phyloP scores from a whole-genome alignment of 192 early-diverging fungal genomes.

The Geosiphon pyriformis region DNA sequence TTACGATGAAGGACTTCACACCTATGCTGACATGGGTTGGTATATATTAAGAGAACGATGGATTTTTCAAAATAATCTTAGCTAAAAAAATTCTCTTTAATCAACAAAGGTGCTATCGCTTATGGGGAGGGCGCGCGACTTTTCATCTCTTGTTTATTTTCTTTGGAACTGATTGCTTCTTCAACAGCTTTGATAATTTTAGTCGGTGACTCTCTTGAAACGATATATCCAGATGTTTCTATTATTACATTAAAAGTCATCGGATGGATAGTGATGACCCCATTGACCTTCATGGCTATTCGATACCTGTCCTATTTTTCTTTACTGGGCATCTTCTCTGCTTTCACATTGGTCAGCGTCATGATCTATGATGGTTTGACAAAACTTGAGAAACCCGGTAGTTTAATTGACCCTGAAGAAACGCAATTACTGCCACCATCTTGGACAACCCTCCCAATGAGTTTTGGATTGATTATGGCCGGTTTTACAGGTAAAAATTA shows the following conservation, averaged over 20 bases:
- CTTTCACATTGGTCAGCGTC: constrained; percentile 46
- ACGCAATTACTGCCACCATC: constrained; percentile 39
- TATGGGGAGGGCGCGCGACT: constrained; percentile 30
- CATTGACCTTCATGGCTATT: constrained; percentile 48
- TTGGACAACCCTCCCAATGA: constrained; percentile 35
- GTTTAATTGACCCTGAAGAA: constrained; percentile 43
- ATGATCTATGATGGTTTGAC: constrained; percentile 52
- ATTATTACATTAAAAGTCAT: constrained; percentile 43
- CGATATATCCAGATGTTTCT: constrained; percentile 29
- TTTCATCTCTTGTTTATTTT: constrained; percentile 32
- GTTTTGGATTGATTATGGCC: constrained; percentile 52
- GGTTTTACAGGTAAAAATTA: constrained; percentile 42
- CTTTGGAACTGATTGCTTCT: constrained; percentile 36
- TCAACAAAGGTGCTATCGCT: constrained; percentile 33
- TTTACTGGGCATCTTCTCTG: constrained; percentile 53
- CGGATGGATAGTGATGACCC: constrained; percentile 43
- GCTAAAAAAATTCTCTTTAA: background rate
- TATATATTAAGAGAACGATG: too few species aligned
- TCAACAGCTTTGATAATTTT: constrained; percentile 38
- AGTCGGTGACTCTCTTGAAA: constrained; percentile 34
- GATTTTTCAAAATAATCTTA: background rate
- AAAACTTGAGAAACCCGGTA: constrained; percentile 46
- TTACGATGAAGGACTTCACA: constrained; percentile 27
- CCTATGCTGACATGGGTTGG: constrained; percentile 43
- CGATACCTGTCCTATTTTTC: constrained; percentile 48